Evolutionary conservation across 2,329 filamentous ascomycete genomes (phyloP).

Genomic region (Epicoccum sorghinum): DNA sequence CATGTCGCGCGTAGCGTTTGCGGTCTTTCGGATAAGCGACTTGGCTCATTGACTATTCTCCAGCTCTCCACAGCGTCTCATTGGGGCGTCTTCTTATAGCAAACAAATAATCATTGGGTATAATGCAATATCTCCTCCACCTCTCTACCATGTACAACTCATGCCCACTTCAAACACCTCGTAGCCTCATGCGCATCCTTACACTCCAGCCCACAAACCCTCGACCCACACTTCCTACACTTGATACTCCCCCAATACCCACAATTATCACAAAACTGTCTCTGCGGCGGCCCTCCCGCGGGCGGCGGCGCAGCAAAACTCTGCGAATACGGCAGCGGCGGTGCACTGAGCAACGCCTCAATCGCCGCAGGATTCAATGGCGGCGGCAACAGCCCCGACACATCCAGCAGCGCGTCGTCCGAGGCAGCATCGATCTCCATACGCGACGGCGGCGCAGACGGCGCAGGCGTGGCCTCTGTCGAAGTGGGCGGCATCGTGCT

Average conservation of each 20-base stretch:
- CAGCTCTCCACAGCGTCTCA: too few species aligned
- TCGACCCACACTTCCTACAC: constrained; percentile 78
- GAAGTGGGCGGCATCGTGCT: constrained; percentile 36
- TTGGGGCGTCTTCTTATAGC: too few species aligned
- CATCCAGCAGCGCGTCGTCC: constrained; percentile 61
- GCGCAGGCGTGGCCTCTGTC: constrained; percentile 33
- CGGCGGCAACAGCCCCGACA: constrained; percentile 61
- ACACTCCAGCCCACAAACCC: constrained; percentile 79
- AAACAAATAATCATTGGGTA: constrained; percentile 18
- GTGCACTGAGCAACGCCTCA: constrained; percentile 65
- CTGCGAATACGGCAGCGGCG: constrained; percentile 72
- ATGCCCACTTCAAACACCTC: constrained; percentile 54
- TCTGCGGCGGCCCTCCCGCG: constrained; percentile 55
- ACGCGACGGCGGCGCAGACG: constrained; percentile 10
- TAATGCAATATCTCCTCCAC: constrained; percentile 11
- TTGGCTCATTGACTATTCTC: too few species aligned
- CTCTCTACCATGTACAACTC: not conserved
- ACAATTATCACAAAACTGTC: constrained; percentile 78
- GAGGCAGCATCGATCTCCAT: constrained; percentile 19
- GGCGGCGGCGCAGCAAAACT: constrained; percentile 55
- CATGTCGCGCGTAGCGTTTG: too few species aligned
- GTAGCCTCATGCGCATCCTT: constrained; percentile 74
- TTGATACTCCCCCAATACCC: constrained; percentile 80
- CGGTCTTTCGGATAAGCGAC: too few species aligned
- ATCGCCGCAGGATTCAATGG: constrained; percentile 67